phyloP scores from a whole-genome alignment of 1,284 basidiomycete genomes.

The Serendipita sp. region DNA sequence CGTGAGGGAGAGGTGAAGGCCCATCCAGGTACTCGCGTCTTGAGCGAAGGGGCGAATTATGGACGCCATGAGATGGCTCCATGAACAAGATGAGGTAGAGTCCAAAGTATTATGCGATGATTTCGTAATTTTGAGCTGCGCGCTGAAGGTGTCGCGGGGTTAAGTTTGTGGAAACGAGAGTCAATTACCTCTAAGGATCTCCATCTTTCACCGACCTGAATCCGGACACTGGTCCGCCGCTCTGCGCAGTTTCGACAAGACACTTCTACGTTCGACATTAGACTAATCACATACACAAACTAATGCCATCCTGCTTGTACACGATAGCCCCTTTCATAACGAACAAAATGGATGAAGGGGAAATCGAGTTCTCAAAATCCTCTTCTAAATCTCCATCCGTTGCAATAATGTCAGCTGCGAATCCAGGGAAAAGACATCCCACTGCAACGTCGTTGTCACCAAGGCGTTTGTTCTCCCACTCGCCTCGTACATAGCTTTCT shows the following conservation, averaged over 20 bases:
- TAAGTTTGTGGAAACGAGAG: too few relatives aligned
- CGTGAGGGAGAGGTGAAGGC: background rate
- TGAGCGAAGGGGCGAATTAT: background rate
- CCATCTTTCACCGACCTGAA: too few relatives aligned
- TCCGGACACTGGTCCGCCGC: too few relatives aligned
- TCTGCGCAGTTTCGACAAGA: too few relatives aligned
- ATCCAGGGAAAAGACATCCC: constrained; percentile 36
- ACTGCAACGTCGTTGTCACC: constrained; percentile 44
- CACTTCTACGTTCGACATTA: too few relatives aligned
- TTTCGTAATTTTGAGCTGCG: background rate
- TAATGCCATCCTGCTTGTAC: constrained; percentile 30
- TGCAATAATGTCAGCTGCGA: constrained; percentile 45
- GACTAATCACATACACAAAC: background rate
- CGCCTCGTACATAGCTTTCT: constrained; percentile 20
- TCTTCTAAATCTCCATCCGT: constrained; percentile 33
- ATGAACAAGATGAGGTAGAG: background rate
- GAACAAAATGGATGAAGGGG: constrained; percentile 30
- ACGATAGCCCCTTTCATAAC: constrained; percentile 46
- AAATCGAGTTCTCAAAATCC: constrained; percentile 35
- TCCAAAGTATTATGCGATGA: background rate
- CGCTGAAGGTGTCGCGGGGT: too few relatives aligned
- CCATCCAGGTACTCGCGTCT: background rate
- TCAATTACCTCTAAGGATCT: too few relatives aligned
- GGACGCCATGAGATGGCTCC: background rate
- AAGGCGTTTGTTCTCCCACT: constrained; percentile 13